phyloP scores from a whole-genome alignment of 2,329 filamentous ascomycete genomes.

The Hymenoscyphus fructigenus region DNA sequence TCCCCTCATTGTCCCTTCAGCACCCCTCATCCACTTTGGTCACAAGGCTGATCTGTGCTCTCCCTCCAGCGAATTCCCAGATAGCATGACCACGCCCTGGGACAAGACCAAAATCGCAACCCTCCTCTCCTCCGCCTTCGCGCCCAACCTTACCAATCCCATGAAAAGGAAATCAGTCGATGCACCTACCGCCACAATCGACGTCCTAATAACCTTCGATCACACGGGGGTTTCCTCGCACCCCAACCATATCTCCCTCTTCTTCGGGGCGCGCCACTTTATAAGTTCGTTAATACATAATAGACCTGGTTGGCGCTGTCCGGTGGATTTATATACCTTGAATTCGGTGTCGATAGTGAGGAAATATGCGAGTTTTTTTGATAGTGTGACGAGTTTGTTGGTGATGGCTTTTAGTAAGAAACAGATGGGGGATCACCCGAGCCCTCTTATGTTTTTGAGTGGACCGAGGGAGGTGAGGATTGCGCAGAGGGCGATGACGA shows the following conservation, averaged over 20 bases:
- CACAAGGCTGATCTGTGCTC: neutral
- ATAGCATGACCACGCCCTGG: conserved; percentile 85
- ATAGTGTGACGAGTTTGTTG: conserved; percentile 69
- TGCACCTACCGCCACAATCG: conserved; percentile 45
- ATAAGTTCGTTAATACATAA: conserved; percentile 63
- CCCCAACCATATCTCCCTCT: conserved; percentile 90
- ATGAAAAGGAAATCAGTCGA: conserved; percentile 34
- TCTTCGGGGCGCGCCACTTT: conserved; percentile 77
- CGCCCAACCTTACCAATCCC: conserved; percentile 55
- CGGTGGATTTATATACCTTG: conserved; percentile 84
- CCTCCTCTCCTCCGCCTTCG: conserved; percentile 72
- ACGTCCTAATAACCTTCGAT: conserved; percentile 84
- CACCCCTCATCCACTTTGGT: conserved; percentile 14
- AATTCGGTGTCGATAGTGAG: conserved; percentile 68
- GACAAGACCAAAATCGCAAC: conserved; percentile 66
- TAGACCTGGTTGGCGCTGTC: conserved; percentile 64
- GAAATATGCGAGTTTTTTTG: conserved; percentile 80
- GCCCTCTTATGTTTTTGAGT: conserved; percentile 69
- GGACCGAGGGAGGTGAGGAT: conserved; percentile 60
- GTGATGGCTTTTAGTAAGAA: conserved; percentile 47
- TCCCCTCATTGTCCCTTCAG: conserved; percentile 10
- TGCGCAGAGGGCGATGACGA: conserved; percentile 84
- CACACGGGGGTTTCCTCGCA: conserved; percentile 77
- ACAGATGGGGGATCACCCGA: conserved; percentile 50
- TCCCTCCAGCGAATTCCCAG: conserved; percentile 65